Evolutionary conservation across 345 rosid genomes (phyloP), one percentile per base, ranked within the genome.

Genomic region (Triadica sebifera): DNA sequence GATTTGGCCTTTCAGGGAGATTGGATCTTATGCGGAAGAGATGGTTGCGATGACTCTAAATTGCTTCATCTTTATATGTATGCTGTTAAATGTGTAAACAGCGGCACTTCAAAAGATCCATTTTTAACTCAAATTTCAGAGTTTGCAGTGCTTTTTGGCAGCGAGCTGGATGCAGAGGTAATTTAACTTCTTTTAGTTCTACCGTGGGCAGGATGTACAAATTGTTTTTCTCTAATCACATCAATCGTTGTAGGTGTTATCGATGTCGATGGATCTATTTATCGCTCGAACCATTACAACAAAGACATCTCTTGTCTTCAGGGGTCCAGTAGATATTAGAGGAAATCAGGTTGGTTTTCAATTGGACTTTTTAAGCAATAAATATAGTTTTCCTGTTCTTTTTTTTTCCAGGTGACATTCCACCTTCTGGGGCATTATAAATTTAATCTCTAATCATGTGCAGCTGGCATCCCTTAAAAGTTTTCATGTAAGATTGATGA

Each of bases 131-230:
- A 95, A 86, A 96, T 90, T 84, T 90, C 96, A 66, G 90, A 90
- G 38, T 95, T 93, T 77, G 96, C 98, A 8, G 87, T 95, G 83
- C 86, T 95, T 78, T 91, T 91, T 87, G 94, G 98, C 91, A 93
- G 85, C 79, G 93, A 91, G 93, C 98, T 95, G 97, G 99, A 95
- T 95, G 98, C 97, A 91, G 99, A 95, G 99, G 99, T 95, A 82
- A 65, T 61, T 51, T 59, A 8, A 65, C 20, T 67, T 49, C 53
- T 76, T 55, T 41, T 6, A 52, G 15, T 60, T 50, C 25, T 51
- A 19, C 62, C n/a, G 7, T 69, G 3, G 62, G 61, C 24, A 41
- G 62, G 63, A 46, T 74, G 45, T 67, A 46, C 43, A 10, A 62
- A 62, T 25, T 50, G 53, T 38, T 71, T 60, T 7, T 74, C 50